Percentiles rank a stretch among this genome's conserved stretches.
These are phyloP conservation scores for Neoboletus brunneissimus DNA, from an alignment of 768 basidiomycete genomes.

Conservation along the genomic window DNA sequence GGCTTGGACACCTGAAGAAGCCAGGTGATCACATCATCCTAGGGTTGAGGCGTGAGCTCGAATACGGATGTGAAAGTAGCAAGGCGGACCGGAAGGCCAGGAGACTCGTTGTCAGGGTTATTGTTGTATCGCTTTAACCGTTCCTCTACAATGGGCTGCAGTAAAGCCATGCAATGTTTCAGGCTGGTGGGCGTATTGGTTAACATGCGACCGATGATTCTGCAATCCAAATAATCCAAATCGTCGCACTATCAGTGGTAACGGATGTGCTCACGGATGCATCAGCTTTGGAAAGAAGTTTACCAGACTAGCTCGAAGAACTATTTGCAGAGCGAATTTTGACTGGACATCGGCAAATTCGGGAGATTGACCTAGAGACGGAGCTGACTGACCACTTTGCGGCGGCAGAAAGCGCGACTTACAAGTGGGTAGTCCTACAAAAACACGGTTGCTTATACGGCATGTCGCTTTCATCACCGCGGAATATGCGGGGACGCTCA, in stretches of 20 bases:
- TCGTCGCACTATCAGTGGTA: constrained; percentile 6
- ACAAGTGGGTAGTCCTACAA: constrained; percentile 41
- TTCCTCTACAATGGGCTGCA: constrained; percentile 34
- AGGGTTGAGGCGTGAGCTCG: constrained; percentile 2
- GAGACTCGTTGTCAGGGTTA: constrained; percentile 17
- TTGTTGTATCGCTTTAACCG: constrained; percentile 30
- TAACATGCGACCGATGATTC: constrained; percentile 33
- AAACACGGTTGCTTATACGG: constrained; percentile 41
- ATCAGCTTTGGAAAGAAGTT: constrained; percentile 34
- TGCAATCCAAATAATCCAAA: constrained; percentile 17
- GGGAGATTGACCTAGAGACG: constrained; percentile 33
- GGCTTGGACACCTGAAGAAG: constrained; percentile 35
- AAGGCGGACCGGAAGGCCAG: constrained; percentile 34
- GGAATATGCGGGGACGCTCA: constrained; percentile 25
- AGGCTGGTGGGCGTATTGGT: constrained; percentile 34
- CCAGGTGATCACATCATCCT: constrained; percentile 43
- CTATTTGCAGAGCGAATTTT: constrained; percentile 35
- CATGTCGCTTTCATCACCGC: constrained; percentile 33
- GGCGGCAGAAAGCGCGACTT: constrained; percentile 9
- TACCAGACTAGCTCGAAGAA: constrained; percentile 31
- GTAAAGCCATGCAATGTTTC: constrained; percentile 27
- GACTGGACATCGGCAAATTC: constrained; percentile 35
- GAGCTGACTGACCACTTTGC: constrained; percentile 7
- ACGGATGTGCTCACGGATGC: constrained; percentile 30
- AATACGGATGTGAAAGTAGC: not conserved